Evolutionary conservation across 305 asterid species (phyloP).

Genomic region (Withania somnifera): DNA sequence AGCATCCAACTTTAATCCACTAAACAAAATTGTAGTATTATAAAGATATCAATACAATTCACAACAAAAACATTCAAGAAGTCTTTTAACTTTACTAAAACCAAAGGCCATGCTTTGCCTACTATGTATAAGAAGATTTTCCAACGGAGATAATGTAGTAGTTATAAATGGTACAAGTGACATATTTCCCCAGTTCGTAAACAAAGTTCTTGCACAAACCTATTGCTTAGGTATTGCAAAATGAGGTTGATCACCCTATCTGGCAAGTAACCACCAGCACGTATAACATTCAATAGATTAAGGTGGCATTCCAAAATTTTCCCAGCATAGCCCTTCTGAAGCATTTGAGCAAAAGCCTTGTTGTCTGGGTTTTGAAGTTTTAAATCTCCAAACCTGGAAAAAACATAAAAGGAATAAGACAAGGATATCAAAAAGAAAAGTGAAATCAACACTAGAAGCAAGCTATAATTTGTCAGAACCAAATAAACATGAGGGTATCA

Average conservation of each 20-base stretch:
- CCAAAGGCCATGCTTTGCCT: not conserved
- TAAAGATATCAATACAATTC: not conserved
- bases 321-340: constrained; percentile 91
- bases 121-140: not conserved
- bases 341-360: constrained; percentile 90
- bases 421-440: not conserved
- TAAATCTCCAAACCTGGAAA: constrained; percentile 78
- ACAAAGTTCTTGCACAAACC: constrained; percentile 38
- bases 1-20: not conserved
- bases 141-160: not conserved
- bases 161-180: not conserved
- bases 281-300: constrained; percentile 71
- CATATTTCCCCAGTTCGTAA: not conserved
- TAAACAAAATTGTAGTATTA: not conserved
- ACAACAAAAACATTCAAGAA: not conserved
- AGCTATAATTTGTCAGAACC: not conserved
- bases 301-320: constrained; percentile 91
- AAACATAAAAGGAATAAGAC: not conserved
- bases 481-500: not conserved
- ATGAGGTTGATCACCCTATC: constrained; percentile 95
- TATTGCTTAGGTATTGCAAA: constrained; percentile 82
- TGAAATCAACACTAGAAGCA: not conserved
- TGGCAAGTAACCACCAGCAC: constrained; percentile 86
- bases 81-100: not conserved
- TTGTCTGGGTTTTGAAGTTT: constrained; percentile 89